Percentiles rank a stretch among this genome's conserved stretches.
These are phyloP conservation scores for Phytophthora lateralis DNA, from an alignment of 352 stramenopile genomes.

Conservation along the genomic window DNA sequence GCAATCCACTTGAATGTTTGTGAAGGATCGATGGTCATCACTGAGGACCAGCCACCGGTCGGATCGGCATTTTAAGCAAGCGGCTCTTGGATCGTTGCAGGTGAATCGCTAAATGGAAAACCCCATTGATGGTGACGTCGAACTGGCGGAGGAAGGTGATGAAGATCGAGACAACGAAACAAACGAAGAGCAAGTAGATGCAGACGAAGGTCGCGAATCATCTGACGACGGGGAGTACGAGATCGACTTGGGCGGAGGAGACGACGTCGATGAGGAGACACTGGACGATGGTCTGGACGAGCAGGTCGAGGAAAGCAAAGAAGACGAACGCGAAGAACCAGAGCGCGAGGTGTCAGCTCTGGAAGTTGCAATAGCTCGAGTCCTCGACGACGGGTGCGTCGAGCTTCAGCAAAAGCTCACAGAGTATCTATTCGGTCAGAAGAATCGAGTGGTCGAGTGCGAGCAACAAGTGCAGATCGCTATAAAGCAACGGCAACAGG, in stretches of 20 bases:
- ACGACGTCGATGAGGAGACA: neutral
- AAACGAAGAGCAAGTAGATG: conserved; percentile 6
- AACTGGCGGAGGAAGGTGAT: conserved; percentile 6
- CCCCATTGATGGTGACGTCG: neutral
- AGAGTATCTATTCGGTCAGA: conserved; percentile 11
- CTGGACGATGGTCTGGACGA: neutral
- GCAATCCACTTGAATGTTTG: neutral
- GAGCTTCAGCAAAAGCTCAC: conserved; percentile 19
- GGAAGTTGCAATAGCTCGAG: conserved; percentile 24
- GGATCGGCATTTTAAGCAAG: neutral
- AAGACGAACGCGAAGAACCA: conserved; percentile 1
- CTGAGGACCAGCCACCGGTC: neutral
- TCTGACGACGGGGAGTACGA: conserved; percentile 14
- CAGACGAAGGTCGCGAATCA: neutral
- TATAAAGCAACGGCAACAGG: conserved; percentile 6
- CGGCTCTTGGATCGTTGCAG: neutral
- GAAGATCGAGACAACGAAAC: conserved; percentile 6
- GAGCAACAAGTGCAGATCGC: conserved; percentile 17
- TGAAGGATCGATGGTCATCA: neutral
- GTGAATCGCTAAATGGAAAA: conserved; percentile 17
- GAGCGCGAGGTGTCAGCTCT: conserved; percentile 20
- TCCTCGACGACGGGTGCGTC: conserved; percentile 27
- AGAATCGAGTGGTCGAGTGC: conserved; percentile 11
- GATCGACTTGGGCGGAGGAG: conserved; percentile 17
- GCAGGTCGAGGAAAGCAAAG: neutral